Evolutionary conservation across 2,329 filamentous ascomycete species (phyloP), one percentile per base, ranked within the genome.

Genomic region (Spiromastix sp.): DNA sequence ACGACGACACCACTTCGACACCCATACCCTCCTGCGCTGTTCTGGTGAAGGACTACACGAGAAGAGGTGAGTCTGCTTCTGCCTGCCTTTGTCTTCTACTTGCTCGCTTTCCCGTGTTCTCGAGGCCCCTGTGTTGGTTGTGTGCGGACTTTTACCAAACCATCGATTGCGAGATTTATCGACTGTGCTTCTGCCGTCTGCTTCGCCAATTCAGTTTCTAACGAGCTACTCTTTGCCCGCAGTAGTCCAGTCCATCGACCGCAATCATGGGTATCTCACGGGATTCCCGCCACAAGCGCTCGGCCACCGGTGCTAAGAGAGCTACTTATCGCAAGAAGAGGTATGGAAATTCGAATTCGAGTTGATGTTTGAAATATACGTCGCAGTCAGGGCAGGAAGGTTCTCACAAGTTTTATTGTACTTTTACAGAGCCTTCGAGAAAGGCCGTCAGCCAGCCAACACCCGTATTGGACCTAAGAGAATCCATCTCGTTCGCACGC

Each of bases 271-370:
- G 91, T 98, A 96, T 98, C 76, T 95, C 89, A 72, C 85, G 91
- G 76, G 89, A 96, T 75, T 94, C 86, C 69, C 86, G 91, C 76
- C 91, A 98, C 81, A 98, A 98, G 84, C 87, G 91, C 74, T 87
- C 86, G 71, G 87, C 89, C 70, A 84, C 93, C 68, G 93, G 91
- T 78, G 91, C 93, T 64, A 98, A 98, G 83, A 81, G 83, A 68
- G 76, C 83, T 72, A 82, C 80, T 73, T 91, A 89, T 79, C 79
- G 84, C 59, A 70, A 69, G 66, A 65, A 68, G 63, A 69, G 64
- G 66, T 70, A 68, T 55, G 63, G 47, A 51, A 53, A 51, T 48
- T 71, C 73, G 72, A 76, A 77, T n/a, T n/a, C n/a, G n/a, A n/a
- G n/a, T 77, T 73, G 75, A 19, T 20, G 24, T 30, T 36, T 38